Evolutionary conservation across 768 basidiomycete species (phyloP), one percentile per base, ranked within the genome.

Genomic region (Amanita brunnescens): DNA sequence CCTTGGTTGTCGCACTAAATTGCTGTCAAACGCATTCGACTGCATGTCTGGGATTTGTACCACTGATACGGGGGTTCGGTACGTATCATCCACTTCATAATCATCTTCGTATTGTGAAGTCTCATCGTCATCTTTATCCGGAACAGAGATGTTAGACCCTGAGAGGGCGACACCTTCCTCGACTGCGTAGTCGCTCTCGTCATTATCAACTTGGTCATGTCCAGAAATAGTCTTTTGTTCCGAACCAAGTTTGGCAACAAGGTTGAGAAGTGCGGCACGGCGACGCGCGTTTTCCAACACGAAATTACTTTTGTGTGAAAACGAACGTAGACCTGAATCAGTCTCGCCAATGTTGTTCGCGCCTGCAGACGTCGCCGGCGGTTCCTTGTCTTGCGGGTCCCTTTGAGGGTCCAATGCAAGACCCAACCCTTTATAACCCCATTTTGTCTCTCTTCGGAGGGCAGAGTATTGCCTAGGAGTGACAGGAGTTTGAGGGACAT

Each of bases 111-210:
- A 54, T 8, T 53, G 57, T 10, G 47, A 58, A 3, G 58, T 57
- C 13, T 57, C 47, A 10, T 52, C 40, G 33, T 51, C 50, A 12
- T 35, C 40, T 8, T 40, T 35, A 21, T 51, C 43, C 14, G 10
- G 14, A 13, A 35, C 10, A 5, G 30, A 12, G 2, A 21, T n/a
- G 33, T 49, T 56, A 30, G 67, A 67, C 3, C 60, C 64, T 39
- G 66, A 65, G n/a, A 71, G 60, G 1, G 71, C 71, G 9, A 71
- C 52, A 3, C 68, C 71, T 34, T 68, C 62, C 51, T 64, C 65
- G 5, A 63, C 66, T 18, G 46, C 52, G 52, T 68, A 67, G 20
- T 70, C 68, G 49, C 63, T 67, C 48, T 64, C 70, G 7, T 58
- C 65, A 13, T 12, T 8, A 26, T 42, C 43, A 16, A 49, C 32